These are phyloP conservation scores for Leccinum disarticulatum DNA, from an alignment of 768 basidiomycete genomes.

Conservation along the genomic window DNA sequence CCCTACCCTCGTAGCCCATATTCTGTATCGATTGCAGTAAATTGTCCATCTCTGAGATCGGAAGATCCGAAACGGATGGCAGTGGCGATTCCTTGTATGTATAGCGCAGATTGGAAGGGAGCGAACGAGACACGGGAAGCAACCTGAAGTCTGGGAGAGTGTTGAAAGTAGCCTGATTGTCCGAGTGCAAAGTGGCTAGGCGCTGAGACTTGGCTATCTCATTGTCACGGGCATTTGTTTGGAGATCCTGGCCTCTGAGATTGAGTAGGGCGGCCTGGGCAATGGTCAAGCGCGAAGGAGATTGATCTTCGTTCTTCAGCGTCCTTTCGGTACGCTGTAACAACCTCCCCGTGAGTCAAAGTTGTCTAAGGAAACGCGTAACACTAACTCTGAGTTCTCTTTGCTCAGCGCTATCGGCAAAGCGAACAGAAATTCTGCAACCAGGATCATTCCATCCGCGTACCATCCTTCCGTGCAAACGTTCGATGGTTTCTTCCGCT, in stretches of 20 bases:
- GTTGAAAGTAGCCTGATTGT: slow-evolving; percentile 5
- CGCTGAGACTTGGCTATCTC: slow-evolving; percentile 13
- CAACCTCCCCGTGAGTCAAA: slow-evolving; percentile 4
- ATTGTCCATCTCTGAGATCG: slow-evolving; percentile 39
- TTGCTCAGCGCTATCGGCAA: slow-evolving; percentile 78
- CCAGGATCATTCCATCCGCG: slow-evolving; percentile 77
- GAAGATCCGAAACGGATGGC: slow-evolving; percentile 13
- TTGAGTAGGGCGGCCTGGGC: slow-evolving; percentile 78
- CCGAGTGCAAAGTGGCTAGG: slow-evolving; percentile 2
- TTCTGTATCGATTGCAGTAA: slow-evolving; percentile 38
- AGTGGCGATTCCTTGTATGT: slow-evolving; percentile 18
- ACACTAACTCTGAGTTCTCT: slow-evolving; percentile 67
- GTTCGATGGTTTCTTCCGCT: slow-evolving; percentile 76
- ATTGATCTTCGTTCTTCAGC: slow-evolving; percentile 58
- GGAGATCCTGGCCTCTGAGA: slow-evolving; percentile 63
- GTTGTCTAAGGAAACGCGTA: not conserved
- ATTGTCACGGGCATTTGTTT: slow-evolving; percentile 13
- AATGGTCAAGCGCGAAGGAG: slow-evolving; percentile 67
- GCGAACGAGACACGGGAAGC: slow-evolving; percentile 19
- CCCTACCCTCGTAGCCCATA: slow-evolving; percentile 20
- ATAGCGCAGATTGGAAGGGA: slow-evolving; percentile 24
- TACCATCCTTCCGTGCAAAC: slow-evolving; percentile 77
- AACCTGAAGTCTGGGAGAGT: not conserved
- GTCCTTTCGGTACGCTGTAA: slow-evolving; percentile 61
- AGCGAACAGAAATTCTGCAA: slow-evolving; percentile 75